Conservation (phyloP, 257 asterid genomes). For the Nicotiana benthamiana region DNA sequence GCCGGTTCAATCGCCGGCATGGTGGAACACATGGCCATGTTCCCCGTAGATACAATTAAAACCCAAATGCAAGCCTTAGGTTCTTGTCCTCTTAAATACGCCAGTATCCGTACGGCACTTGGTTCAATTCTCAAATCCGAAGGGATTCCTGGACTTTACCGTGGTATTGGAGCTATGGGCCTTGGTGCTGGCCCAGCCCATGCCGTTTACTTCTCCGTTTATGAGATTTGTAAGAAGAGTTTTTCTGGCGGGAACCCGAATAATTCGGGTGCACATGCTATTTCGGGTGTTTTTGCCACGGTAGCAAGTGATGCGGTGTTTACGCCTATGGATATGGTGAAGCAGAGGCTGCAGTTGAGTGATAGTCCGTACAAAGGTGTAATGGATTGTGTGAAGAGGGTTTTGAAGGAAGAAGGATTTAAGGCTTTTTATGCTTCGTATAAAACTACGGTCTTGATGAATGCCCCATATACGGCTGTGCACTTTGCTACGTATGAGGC, state of each 20-base stretch:
- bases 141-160: conserved; percentile 64
- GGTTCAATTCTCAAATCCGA: conserved; percentile 57
- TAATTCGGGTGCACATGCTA: conserved; percentile 64
- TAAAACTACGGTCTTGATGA: conserved; percentile 84
- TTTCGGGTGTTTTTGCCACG: conserved; percentile 82
- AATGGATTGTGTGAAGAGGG: conserved; percentile 70
- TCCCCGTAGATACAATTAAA: conserved; percentile 86
- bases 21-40: conserved; percentile 98
- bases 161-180: conserved; percentile 97
- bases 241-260: conserved; percentile 65
- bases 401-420: conserved; percentile 72
- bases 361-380: conserved; percentile 76
- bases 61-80: conserved; percentile 95
- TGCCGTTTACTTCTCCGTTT: conserved; percentile 84
- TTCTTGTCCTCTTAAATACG: conserved; percentile 73
- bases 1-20: conserved; percentile 90
- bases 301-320: conserved; percentile 83
- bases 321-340: conserved; percentile 98
- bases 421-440: conserved; percentile 76
- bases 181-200: conserved; percentile 98
- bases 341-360: conserved; percentile 88
- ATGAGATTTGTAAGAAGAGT: conserved; percentile 63
- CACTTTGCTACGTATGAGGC: conserved; percentile 95
- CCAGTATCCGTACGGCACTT: conserved; percentile 50
- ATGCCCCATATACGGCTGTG: conserved; percentile 92